Percentiles rank a stretch among this genome's conserved stretches.
Conservation (phyloP, 2,329 filamentous ascomycete species). For the Ceratocystis lukuohia region DNA sequence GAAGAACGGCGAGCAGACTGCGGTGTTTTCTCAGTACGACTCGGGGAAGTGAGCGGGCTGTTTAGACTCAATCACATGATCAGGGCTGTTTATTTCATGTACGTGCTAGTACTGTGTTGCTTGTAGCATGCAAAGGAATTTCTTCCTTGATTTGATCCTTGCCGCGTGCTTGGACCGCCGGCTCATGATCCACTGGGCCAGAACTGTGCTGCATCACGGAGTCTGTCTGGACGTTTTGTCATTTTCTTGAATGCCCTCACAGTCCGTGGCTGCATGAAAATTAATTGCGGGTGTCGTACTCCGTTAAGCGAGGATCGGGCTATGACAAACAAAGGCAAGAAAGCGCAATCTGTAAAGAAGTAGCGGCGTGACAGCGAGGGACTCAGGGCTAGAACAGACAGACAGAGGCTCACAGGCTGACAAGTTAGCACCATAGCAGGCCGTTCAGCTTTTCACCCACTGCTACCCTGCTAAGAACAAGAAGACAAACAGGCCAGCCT, state of each 20-base stretch:
- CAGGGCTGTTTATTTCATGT: no score
- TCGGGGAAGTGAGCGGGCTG: no score
- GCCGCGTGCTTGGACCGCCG: constrained; percentile 6
- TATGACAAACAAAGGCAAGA: not conserved
- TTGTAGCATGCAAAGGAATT: not conserved
- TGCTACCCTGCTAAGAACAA: not conserved
- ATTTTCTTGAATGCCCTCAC: not conserved
- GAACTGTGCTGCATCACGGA: not conserved
- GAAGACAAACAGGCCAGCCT: not conserved
- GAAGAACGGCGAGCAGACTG: no score
- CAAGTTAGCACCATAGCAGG: not conserved
- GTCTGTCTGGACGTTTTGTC: constrained; percentile 1
- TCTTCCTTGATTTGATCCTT: constrained; percentile 10
- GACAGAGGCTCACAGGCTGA: not conserved
- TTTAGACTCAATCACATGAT: no score
- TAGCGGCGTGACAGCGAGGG: not conserved
- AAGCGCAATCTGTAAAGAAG: not conserved
- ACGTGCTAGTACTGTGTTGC: not conserved
- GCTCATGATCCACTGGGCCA: not conserved
- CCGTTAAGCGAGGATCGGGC: not conserved
- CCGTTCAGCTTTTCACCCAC: not conserved
- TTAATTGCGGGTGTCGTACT: not conserved
- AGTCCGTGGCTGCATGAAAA: not conserved
- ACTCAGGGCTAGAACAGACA: not conserved
- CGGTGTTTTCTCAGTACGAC: no score